phyloP scores from a whole-genome alignment of 1,284 basidiomycete species.

The Cystobasidium pallidum region DNA sequence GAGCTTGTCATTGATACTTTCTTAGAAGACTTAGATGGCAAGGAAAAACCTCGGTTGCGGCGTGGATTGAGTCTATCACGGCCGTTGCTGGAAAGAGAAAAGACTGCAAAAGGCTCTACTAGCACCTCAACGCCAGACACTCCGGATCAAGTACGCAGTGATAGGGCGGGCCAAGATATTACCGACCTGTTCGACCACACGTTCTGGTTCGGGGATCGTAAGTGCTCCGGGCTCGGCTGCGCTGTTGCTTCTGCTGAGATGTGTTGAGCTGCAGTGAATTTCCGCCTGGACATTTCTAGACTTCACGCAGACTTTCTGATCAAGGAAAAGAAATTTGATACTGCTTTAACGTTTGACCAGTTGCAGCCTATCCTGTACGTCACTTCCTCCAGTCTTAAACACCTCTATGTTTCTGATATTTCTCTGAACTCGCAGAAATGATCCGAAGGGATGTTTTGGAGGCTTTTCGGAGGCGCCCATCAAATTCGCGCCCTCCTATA shows the following conservation, averaged over 20 bases:
- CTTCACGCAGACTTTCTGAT: constrained; percentile 63
- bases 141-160: background rate
- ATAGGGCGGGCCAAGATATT: constrained; percentile 61
- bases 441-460: constrained; percentile 59
- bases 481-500: constrained; percentile 66
- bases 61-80: constrained; percentile 5
- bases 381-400: too few relatives aligned
- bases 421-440: constrained; percentile 50
- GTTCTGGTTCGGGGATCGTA: constrained; percentile 74
- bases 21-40: constrained; percentile 12
- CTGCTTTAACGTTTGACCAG: constrained; percentile 70
- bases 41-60: background rate
- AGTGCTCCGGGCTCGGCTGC: constrained; percentile 34
- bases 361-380: constrained; percentile 67
- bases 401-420: background rate
- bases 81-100: constrained; percentile 26
- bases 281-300: constrained; percentile 61
- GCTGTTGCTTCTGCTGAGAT: background rate
- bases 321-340: constrained; percentile 57
- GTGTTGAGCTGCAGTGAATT: constrained; percentile 56
- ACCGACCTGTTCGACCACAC: constrained; percentile 81
- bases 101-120: background rate
- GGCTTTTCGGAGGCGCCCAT: constrained; percentile 74
- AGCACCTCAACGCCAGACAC: background rate
- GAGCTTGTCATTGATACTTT: constrained; percentile 63